These are phyloP conservation scores for Murraya koenigii DNA, from an alignment of 345 rosid genomes.

Conservation along the genomic window DNA sequence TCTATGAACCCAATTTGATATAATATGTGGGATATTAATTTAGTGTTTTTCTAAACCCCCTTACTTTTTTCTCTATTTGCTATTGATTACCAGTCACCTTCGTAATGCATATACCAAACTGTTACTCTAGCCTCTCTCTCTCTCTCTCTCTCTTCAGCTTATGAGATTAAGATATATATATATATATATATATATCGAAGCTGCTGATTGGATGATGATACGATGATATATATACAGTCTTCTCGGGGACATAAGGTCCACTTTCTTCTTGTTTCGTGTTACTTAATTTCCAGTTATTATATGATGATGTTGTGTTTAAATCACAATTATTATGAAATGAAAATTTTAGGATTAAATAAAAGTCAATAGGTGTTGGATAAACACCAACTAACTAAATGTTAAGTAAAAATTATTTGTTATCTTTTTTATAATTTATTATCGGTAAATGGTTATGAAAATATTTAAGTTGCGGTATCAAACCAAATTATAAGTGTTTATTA, in stretches of 20 bases:
- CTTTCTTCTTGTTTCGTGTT: slow-evolving; percentile 15
- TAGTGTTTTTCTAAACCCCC: neutral
- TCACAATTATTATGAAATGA: too few relatives aligned
- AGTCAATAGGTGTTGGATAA: too few relatives aligned
- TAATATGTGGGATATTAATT: slow-evolving; percentile 8
- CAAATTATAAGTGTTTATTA: too few relatives aligned
- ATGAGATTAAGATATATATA: neutral
- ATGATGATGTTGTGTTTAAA: too few relatives aligned
- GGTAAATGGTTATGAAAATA: too few relatives aligned
- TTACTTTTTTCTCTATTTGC: neutral
- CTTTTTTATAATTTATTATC: too few relatives aligned
- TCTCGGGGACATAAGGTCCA: slow-evolving; percentile 14
- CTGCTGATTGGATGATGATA: slow-evolving; percentile 21
- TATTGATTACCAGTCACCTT: neutral
- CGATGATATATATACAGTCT: neutral
- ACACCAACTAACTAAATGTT: too few relatives aligned
- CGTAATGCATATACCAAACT: neutral
- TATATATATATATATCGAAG: neutral
- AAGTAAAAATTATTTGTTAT: too few relatives aligned
- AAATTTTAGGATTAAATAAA: too few relatives aligned
- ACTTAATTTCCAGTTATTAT: neutral
- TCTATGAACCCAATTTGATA: slow-evolving; percentile 20
- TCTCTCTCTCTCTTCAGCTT: neutral
- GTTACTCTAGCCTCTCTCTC: neutral
- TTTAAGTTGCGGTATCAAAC: too few relatives aligned